A percentile compares a stretch with the other conserved stretches of the same genome.
Evolutionary conservation across 2,329 filamentous ascomycete genomes (phyloP).

Genomic region (Nigrospora oryzae): DNA sequence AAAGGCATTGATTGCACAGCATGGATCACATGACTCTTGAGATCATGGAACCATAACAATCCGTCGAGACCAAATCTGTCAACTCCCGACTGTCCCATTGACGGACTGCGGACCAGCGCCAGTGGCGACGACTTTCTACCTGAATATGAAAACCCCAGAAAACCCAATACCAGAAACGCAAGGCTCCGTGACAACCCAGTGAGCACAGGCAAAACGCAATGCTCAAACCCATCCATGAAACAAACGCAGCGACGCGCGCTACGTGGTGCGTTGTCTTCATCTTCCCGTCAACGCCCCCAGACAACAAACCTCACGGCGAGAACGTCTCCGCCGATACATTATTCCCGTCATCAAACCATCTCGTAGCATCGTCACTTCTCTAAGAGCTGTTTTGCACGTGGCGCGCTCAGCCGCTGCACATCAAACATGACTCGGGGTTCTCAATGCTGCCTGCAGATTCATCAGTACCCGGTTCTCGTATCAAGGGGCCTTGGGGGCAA

Average conservation of each 20-base stretch:
- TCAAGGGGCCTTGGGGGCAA: constrained; percentile 10
- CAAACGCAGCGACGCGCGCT: not conserved
- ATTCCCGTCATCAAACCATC: constrained; percentile 1
- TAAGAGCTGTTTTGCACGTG: not conserved
- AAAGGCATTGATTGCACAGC: too few relatives aligned
- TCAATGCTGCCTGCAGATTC: constrained; percentile 73
- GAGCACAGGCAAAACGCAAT: not conserved
- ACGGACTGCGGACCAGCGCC: too few relatives aligned
- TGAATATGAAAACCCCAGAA: not conserved
- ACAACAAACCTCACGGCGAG: too few relatives aligned
- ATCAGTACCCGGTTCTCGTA: not conserved
- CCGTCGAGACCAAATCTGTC: too few relatives aligned
- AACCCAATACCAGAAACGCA: not conserved
- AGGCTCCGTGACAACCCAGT: not conserved
- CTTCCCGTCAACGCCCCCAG: too few relatives aligned
- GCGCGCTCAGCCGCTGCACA: constrained; percentile 78
- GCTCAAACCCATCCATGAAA: not conserved
- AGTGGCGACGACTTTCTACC: too few relatives aligned
- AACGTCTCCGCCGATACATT: not conserved
- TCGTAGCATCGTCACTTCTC: not conserved
- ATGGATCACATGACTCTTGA: too few relatives aligned
- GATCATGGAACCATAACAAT: too few relatives aligned
- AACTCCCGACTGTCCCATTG: too few relatives aligned
- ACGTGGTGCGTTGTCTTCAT: not conserved
- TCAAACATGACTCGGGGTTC: constrained; percentile 87